Percentiles rank a stretch among this genome's conserved stretches.
phyloP scores from a whole-genome alignment of 768 basidiomycete genomes.

The Gloeopeniophorella convolvens region DNA sequence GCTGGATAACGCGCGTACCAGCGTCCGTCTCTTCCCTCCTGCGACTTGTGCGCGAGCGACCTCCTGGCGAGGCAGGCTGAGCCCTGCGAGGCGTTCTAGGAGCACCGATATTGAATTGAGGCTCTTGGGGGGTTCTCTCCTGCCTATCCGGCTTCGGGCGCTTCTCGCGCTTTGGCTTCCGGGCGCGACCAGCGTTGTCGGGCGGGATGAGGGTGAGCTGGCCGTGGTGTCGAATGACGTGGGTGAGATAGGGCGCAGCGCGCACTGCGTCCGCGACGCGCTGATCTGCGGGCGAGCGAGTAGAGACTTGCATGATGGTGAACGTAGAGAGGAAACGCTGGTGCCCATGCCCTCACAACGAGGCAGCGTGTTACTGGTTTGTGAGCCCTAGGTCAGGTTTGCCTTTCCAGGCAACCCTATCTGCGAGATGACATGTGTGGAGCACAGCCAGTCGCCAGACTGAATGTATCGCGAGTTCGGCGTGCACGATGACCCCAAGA shows the following conservation, averaged over 20 bases:
- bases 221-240: slow-evolving; percentile 47
- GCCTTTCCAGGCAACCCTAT: slow-evolving; percentile 12
- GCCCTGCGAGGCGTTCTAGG: slow-evolving; percentile 15
- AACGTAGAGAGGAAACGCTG: slow-evolving; percentile 19
- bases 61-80: slow-evolving; percentile 16
- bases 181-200: slow-evolving; percentile 44
- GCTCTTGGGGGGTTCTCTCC: slow-evolving; percentile 14
- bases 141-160: slow-evolving; percentile 16
- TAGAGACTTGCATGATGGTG: slow-evolving; percentile 19
- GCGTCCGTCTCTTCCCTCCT: slow-evolving; percentile 28
- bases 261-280: slow-evolving; percentile 25
- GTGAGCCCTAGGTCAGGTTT: slow-evolving; percentile 10
- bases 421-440: no score
- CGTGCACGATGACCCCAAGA: no score
- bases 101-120: slow-evolving; percentile 21
- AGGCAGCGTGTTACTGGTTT: slow-evolving; percentile 14
- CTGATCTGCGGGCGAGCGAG: slow-evolving; percentile 21
- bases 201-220: slow-evolving; percentile 43
- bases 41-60: slow-evolving; percentile 9
- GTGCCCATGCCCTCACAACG: slow-evolving; percentile 22
- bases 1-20: slow-evolving; percentile 22
- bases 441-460: no score
- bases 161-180: slow-evolving; percentile 34
- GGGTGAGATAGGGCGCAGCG: slow-evolving; percentile 51
- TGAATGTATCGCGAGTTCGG: no score